Conservation (phyloP, 805 yeast genomes). For the Wickerhamomyces rabaulensis region DNA sequence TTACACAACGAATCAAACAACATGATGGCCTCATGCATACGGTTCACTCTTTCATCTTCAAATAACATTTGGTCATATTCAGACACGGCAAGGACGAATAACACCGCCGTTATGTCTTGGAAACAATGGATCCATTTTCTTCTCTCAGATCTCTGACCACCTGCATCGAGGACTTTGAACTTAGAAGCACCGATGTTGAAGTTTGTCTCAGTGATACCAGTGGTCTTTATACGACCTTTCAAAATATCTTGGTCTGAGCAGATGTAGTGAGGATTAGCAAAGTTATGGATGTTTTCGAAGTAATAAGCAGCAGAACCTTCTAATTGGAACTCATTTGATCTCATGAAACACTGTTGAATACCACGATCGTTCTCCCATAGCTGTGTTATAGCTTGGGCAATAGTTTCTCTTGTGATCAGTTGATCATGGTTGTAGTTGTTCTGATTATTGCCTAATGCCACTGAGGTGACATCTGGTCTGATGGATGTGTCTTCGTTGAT, state of each 20-base stretch:
- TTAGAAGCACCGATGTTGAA: slow-evolving; percentile 63
- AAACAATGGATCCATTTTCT: slow-evolving; percentile 94
- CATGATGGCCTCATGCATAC: slow-evolving; percentile 86
- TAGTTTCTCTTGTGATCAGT: slow-evolving; percentile 36
- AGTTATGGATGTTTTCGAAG: slow-evolving; percentile 64
- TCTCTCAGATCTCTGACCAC: slow-evolving; percentile 91
- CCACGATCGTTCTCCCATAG: slow-evolving; percentile 75
- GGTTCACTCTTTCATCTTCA: slow-evolving; percentile 84
- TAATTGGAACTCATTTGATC: slow-evolving; percentile 75
- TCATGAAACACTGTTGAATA: slow-evolving; percentile 47
- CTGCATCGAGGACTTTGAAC: slow-evolving; percentile 87
- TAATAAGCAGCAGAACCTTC: slow-evolving; percentile 81
- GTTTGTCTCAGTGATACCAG: slow-evolving; percentile 87
- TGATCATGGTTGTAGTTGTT: slow-evolving; percentile 8
- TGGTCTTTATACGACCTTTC: slow-evolving; percentile 88
- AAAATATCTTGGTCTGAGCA: slow-evolving; percentile 82
- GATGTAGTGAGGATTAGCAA: slow-evolving; percentile 57
- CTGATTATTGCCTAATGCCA: slow-evolving; percentile 6
- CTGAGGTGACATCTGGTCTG: slow-evolving; percentile 21
- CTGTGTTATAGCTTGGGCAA: slow-evolving; percentile 63
- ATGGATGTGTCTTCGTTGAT: slow-evolving; percentile 16
- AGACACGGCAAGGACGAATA: slow-evolving; percentile 83
- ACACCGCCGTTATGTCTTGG: slow-evolving; percentile 80
- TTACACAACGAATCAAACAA: slow-evolving; percentile 80
- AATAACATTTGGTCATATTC: slow-evolving; percentile 91